A percentile compares a stretch with the other conserved stretches of the same genome.
Evolutionary conservation across 2,329 filamentous ascomycete genomes (phyloP).

Genomic region (Myotisia sp.): DNA sequence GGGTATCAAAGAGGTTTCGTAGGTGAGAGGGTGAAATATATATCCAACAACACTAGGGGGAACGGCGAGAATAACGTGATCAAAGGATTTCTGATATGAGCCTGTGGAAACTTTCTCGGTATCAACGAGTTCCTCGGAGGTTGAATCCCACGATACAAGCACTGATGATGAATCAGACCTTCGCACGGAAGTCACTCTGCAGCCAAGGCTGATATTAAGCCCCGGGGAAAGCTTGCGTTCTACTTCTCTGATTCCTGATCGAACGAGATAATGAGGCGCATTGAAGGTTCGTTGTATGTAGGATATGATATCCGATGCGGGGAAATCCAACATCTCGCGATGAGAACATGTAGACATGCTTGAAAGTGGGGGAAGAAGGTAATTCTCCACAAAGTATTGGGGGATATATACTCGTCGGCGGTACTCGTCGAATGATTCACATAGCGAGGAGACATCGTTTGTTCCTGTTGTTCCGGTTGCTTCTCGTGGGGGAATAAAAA

Average conservation of each 20-base stretch:
- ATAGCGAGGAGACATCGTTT: constrained; percentile 4
- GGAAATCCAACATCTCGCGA: constrained; percentile 36
- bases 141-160: constrained; percentile 15
- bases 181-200: constrained; percentile 15
- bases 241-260: constrained; percentile 37
- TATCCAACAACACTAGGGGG: constrained; percentile 39
- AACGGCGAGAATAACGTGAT: constrained; percentile 41
- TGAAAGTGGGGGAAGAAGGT: constrained; percentile 42
- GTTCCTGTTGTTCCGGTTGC: neutral
- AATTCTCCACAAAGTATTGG: constrained; percentile 33
- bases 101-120: neutral
- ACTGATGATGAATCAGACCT: constrained; percentile 8
- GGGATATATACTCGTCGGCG: constrained; percentile 38
- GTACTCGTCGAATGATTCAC: constrained; percentile 39
- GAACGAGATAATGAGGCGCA: constrained; percentile 39
- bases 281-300: constrained; percentile 38
- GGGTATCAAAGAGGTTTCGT: constrained; percentile 32
- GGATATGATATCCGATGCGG: constrained; percentile 38
- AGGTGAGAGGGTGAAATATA: constrained; percentile 34
- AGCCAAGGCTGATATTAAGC: constrained; percentile 30
- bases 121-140: constrained; percentile 4
- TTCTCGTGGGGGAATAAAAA: constrained; percentile 23
- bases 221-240: constrained; percentile 33
- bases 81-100: constrained; percentile 28
- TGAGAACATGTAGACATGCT: constrained; percentile 44